Base-by-base conservation (phyloP, 805 yeast genomes). In the Lachancea thermotolerans region DNA sequence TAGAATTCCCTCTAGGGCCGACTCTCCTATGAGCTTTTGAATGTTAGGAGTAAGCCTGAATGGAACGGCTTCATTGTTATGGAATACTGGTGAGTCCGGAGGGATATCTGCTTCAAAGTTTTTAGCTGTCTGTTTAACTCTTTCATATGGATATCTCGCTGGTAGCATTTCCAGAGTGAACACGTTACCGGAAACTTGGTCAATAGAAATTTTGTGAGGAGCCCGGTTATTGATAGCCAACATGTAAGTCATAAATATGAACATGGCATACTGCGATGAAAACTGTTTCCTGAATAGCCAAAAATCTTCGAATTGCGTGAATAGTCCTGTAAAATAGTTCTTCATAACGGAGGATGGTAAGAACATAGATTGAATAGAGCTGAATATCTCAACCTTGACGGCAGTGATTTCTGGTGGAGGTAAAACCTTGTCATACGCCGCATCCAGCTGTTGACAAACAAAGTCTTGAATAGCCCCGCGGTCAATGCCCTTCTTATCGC, bases 101-200 rank as follows among this genome's bases (percentile, higher is more conserved):
- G 67, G 68, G 28, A 69, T 52, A 34, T 64, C 64, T 9, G 69
- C 58, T 39, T 68, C 70, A 35, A 57, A 49, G 39, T 67, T 67
- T 40, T 61, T 61, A 36, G 63, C 58, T 25, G 62, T 59, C 14
- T 71, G 68, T 49, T 69, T 71, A 7, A 69, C 64, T 33, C 70
- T 62, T 49, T 66, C 69, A 37, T 57, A 60, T 15, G 85, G 82
- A 54, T 82, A 75, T 67, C 85, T 83, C 57, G 89, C 82, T 12
- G 99, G 99, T 44, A 93, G 71, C 95, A 93, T 90, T 59, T 95
- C 99, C 5, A 91, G 80, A 0, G 97, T 89, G 81, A 93, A 86
- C 10, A 91, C 91, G 53, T 80, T 79, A 49, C 99, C 99, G 2
- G 93, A 83, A 5, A 76, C 78, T 59, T 77, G 74, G 57, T 89